A percentile compares a stretch with the other conserved stretches of the same genome.
These are phyloP conservation scores for Heliosperma pusillum DNA, from an alignment of 148 eudicot species.

Conservation along the genomic window DNA sequence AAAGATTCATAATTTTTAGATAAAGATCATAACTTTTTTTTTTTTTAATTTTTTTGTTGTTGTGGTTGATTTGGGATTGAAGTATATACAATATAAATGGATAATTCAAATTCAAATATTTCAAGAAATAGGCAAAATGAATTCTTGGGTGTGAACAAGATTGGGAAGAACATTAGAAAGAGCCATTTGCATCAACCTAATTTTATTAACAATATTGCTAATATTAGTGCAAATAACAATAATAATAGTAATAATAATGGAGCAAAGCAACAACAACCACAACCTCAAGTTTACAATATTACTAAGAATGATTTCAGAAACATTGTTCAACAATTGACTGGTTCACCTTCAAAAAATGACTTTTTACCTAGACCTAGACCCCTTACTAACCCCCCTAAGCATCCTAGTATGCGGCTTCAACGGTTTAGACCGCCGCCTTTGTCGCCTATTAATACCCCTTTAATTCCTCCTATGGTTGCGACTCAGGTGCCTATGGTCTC, in stretches of 20 bases:
- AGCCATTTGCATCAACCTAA: slow-evolving; percentile 68
- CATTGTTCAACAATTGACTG: slow-evolving; percentile 83
- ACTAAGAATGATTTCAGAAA: slow-evolving; percentile 87
- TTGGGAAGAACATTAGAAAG: slow-evolving; percentile 69
- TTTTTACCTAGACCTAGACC: too few species aligned
- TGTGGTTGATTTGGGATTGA: slow-evolving; percentile 11
- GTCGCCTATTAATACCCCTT: slow-evolving; percentile 48
- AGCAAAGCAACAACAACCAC: slow-evolving; percentile 41
- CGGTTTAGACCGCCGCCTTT: slow-evolving; percentile 83
- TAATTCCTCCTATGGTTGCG: slow-evolving; percentile 35
- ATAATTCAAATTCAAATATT: slow-evolving; percentile 30
- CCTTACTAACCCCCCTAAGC: slow-evolving; percentile 62
- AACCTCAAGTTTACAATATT: slow-evolving; percentile 86
- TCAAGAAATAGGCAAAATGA: slow-evolving; percentile 47
- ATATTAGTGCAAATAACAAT: background rate
- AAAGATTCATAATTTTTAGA: too few species aligned
- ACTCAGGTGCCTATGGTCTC: slow-evolving; percentile 28
- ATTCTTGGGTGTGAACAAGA: slow-evolving; percentile 69
- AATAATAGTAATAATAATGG: slow-evolving; percentile 7
- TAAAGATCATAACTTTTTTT: too few species aligned
- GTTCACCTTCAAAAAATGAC: slow-evolving; percentile 61
- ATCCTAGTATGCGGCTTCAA: slow-evolving; percentile 64
- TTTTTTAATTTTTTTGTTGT: background rate
- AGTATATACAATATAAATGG: slow-evolving; percentile 28
- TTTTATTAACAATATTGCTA: slow-evolving; percentile 28